phyloP scores from a whole-genome alignment of 1,139 yeast genomes.

The Suhomyces maxii region DNA sequence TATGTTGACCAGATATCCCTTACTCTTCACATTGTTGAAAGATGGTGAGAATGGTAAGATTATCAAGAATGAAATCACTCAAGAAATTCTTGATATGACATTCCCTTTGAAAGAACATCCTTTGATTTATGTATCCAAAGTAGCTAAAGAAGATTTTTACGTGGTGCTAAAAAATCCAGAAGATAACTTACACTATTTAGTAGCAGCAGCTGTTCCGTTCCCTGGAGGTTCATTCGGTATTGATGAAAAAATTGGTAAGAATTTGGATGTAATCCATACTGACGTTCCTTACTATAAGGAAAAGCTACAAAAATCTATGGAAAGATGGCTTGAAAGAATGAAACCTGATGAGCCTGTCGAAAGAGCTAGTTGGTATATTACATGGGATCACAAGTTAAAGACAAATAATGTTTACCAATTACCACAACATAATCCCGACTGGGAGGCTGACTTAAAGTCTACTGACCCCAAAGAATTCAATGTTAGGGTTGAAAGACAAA shows the following conservation, averaged over 20 bases:
- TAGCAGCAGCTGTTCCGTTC: slow-evolving; percentile 76
- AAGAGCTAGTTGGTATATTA: slow-evolving; percentile 74
- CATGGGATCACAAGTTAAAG: slow-evolving; percentile 67
- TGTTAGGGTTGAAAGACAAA: slow-evolving; percentile 60
- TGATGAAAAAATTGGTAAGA: slow-evolving; percentile 56
- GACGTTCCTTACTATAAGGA: slow-evolving; percentile 73
- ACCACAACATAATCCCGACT: slow-evolving; percentile 29
- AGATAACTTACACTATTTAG: slow-evolving; percentile 63
- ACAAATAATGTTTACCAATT: slow-evolving; percentile 56
- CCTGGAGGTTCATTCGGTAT: slow-evolving; percentile 78
- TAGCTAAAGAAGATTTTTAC: slow-evolving; percentile 77
- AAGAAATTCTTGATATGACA: slow-evolving; percentile 60
- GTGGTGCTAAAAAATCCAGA: slow-evolving; percentile 52
- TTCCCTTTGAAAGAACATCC: slow-evolving; percentile 64
- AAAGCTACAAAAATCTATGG: slow-evolving; percentile 70
- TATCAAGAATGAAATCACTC: slow-evolving; percentile 60
- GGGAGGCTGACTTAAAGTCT: slow-evolving; percentile 32
- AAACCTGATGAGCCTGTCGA: slow-evolving; percentile 63
- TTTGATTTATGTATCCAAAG: slow-evolving; percentile 57
- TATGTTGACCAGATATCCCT: slow-evolving; percentile 61
- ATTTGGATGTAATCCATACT: slow-evolving; percentile 62
- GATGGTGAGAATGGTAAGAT: slow-evolving; percentile 42
- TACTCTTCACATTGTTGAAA: slow-evolving; percentile 54
- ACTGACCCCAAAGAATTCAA: slow-evolving; percentile 48
- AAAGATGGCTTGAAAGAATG: slow-evolving; percentile 66